A percentile compares a stretch with the other conserved stretches of the same genome.
These are phyloP conservation scores for Melampsora americana DNA, from an alignment of 1,284 basidiomycete genomes.

Conservation along the genomic window DNA sequence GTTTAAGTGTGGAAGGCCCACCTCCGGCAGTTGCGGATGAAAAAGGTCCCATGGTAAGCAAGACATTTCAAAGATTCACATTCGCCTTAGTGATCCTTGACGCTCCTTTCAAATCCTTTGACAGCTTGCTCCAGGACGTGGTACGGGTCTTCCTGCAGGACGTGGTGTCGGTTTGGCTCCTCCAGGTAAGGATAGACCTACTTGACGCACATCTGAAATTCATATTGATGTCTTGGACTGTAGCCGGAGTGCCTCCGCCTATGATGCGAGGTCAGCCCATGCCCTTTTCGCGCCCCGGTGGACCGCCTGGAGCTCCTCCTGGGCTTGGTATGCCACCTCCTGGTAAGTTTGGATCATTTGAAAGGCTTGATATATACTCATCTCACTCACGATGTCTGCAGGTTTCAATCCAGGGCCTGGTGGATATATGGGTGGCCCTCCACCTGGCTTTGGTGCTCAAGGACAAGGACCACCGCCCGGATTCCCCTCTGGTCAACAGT, in stretches of 20 bases:
- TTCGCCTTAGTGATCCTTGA: constrained; percentile 22
- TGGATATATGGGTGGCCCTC: constrained; percentile 61
- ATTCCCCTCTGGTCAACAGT: constrained; percentile 41
- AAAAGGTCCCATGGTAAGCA: constrained; percentile 66
- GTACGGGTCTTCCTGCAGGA: constrained; percentile 89
- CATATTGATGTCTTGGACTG: constrained; percentile 47
- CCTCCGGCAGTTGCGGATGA: constrained; percentile 86
- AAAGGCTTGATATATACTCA: constrained; percentile 57
- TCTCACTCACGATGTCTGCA: constrained; percentile 23
- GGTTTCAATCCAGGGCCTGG: constrained; percentile 38
- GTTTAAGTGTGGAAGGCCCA: constrained; percentile 89
- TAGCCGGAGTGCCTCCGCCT: constrained; percentile 51
- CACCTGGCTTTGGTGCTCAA: constrained; percentile 72
- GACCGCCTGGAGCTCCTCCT: constrained; percentile 69
- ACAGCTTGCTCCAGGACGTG: constrained; percentile 82
- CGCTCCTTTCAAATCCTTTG: constrained; percentile 44
- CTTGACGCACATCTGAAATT: constrained; percentile 46
- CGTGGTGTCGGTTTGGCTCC: constrained; percentile 96
- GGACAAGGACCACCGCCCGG: constrained; percentile 41
- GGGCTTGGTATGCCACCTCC: constrained; percentile 48
- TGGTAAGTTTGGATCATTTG: constrained; percentile 54
- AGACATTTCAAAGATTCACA: constrained; percentile 50
- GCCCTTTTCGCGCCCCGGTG: constrained; percentile 64
- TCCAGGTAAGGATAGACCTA: constrained; percentile 64
- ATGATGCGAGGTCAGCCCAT: constrained; percentile 72